Percentiles rank a stretch among this genome's conserved stretches.
Conservation (phyloP, 768 basidiomycete species). For the Trametes punicea region DNA sequence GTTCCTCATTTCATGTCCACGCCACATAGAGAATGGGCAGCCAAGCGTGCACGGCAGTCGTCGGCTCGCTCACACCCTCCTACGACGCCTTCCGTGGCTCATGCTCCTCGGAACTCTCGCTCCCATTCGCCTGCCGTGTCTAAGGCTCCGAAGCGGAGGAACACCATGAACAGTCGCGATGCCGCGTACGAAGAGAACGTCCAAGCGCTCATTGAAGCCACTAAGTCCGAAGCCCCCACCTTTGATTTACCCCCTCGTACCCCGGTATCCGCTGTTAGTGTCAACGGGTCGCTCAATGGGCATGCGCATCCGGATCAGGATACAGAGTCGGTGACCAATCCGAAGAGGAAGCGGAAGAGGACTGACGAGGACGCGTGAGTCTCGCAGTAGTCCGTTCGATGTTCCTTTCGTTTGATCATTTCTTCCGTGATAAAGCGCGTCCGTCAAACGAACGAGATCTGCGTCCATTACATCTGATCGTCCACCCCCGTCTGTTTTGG, state of each 20-base stretch:
- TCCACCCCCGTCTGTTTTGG: slow-evolving; percentile 34
- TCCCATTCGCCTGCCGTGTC: slow-evolving; percentile 66
- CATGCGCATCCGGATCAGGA: slow-evolving; percentile 46
- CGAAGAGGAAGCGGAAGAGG: slow-evolving; percentile 72
- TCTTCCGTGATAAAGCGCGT: slow-evolving; percentile 32
- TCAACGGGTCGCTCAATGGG: slow-evolving; percentile 33
- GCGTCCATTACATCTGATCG: slow-evolving; percentile 68
- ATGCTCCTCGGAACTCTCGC: slow-evolving; percentile 58
- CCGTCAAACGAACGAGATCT: slow-evolving; percentile 75
- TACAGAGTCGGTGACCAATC: slow-evolving; percentile 38
- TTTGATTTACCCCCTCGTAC: slow-evolving; percentile 19
- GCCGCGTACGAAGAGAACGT: slow-evolving; percentile 85
- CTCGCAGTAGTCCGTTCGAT: not conserved
- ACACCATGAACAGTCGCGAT: slow-evolving; percentile 97
- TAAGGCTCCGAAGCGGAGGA: slow-evolving; percentile 80
- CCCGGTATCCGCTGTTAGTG: slow-evolving; percentile 16
- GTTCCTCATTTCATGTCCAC: slow-evolving; percentile 9
- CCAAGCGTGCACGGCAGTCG: slow-evolving; percentile 60
- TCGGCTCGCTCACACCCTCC: slow-evolving; percentile 62
- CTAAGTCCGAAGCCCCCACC: slow-evolving; percentile 67
- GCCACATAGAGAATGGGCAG: slow-evolving; percentile 48
- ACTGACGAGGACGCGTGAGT: slow-evolving; percentile 70
- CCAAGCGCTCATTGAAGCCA: slow-evolving; percentile 71
- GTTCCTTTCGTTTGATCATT: not conserved
- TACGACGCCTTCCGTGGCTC: slow-evolving; percentile 33